Evolutionary conservation across 371 early-diverging fungal genomes (phyloP), one percentile per base, ranked within the genome.

Genomic region (Saksenaea oblongispora): DNA sequence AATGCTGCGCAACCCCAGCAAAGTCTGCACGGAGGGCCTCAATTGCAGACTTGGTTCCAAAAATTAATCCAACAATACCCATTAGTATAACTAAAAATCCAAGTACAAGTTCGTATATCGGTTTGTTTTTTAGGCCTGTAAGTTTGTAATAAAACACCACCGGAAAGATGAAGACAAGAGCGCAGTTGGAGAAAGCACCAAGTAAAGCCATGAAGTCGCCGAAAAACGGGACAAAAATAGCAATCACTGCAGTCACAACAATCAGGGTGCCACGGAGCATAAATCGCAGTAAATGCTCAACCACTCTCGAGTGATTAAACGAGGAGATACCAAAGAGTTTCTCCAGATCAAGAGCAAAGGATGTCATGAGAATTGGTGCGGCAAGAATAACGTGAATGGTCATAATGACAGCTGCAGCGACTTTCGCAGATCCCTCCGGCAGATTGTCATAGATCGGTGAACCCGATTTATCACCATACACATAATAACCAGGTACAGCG

Each of bases 341-440:
- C 65, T 91, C 92, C 18, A 88, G 74, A 65, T 92, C 90, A 18
- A 89, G 67, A 34, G 92, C 86, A 61, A 96, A 90, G 1, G 93
- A 87, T 0, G 94, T 93, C 66, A 94, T 70, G 57, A 93, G 75
- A 24, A 95, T 84, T 7, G 95, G 96, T 37, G 90, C 85, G 18
- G 95, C 93, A 27, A 94, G 73, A 13, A 94, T 66, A 24, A 94
- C 90, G 62, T 95, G 95, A 17, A 88, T 79, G 0, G 93, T 92
- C 62, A 94, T 90, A 63, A 93, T 84, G 42, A 89, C 83, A 55
- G 88, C 85, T 5, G 93, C 85, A 15, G 86, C 81, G 3, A 82
- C 75, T n/a, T 89, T 83, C 7, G 87, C 68, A 14, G 81, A 68
- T 5, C 89, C 89, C 2, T 75, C 61, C 14, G 91, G 90, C 15